Percentiles rank a stretch among this genome's conserved stretches.
Evolutionary conservation across 1,284 basidiomycete species (phyloP).

Genomic region (Clitocybe nebularis): DNA sequence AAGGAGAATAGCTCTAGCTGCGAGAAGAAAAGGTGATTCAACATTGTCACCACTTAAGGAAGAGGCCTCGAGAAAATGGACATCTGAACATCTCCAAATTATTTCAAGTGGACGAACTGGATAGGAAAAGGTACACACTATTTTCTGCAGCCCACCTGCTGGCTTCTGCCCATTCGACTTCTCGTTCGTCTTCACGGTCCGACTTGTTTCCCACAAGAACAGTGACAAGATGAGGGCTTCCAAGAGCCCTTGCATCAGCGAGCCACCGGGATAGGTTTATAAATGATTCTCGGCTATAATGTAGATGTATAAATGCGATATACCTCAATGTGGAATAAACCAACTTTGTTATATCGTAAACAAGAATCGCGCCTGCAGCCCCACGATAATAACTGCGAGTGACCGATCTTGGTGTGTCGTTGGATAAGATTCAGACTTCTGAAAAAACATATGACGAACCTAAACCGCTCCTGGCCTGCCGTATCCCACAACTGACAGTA

Average conservation of each 20-base stretch:
- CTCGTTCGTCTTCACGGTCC: conserved; percentile 89
- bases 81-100: conserved; percentile 44
- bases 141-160: conserved; percentile 94
- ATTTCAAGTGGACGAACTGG: conserved; percentile 1
- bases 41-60: conserved; percentile 93
- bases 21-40: conserved; percentile 88
- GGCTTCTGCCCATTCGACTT: conserved; percentile 94
- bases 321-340: conserved; percentile 22
- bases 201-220: conserved; percentile 96
- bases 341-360: conserved; percentile 95
- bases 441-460: conserved; percentile 39
- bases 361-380: conserved; percentile 90
- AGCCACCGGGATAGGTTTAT: conserved; percentile 83
- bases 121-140: conserved; percentile 41
- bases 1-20: conserved; percentile 87
- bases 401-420: conserved; percentile 79
- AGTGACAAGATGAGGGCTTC: conserved; percentile 83
- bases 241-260: conserved; percentile 86
- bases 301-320: conserved; percentile 16
- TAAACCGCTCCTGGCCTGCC: conserved; percentile 93
- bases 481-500: conserved; percentile 86
- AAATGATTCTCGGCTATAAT: conserved; percentile 73
- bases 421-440: too few species aligned
- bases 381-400: conserved; percentile 96
- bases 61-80: conserved; percentile 92